phyloP scores from a whole-genome alignment of 257 asterid species.

The Petrea volubilis region DNA sequence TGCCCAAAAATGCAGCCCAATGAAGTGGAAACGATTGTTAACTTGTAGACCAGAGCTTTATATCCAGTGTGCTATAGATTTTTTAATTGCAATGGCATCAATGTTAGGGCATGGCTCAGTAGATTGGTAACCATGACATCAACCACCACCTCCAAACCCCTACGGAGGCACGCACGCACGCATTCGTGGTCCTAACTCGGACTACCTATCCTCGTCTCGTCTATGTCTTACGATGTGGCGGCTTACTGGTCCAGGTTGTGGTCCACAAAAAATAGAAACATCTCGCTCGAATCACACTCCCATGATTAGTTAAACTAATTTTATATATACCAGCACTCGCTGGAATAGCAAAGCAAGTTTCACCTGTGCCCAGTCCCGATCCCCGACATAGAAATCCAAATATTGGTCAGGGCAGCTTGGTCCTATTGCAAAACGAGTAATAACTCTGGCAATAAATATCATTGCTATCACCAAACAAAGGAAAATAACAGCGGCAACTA shows the following conservation, averaged over 20 bases:
- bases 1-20: no score
- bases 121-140: no score
- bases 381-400: background rate
- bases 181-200: background rate
- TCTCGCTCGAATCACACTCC: background rate
- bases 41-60: no score
- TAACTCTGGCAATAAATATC: background rate
- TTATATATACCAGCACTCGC: background rate
- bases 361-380: conserved; percentile 5
- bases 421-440: background rate
- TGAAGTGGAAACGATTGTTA: no score
- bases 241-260: background rate
- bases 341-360: background rate
- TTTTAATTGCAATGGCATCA: no score
- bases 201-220: background rate
- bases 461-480: background rate
- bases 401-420: background rate
- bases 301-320: background rate
- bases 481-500: background rate
- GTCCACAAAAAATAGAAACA: background rate
- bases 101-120: no score
- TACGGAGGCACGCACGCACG: no score
- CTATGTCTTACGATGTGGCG: background rate
- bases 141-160: background rate
- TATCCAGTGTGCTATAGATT: no score